Conservation (phyloP, 208 protist genomes). For the Leishmania amazonensis region DNA sequence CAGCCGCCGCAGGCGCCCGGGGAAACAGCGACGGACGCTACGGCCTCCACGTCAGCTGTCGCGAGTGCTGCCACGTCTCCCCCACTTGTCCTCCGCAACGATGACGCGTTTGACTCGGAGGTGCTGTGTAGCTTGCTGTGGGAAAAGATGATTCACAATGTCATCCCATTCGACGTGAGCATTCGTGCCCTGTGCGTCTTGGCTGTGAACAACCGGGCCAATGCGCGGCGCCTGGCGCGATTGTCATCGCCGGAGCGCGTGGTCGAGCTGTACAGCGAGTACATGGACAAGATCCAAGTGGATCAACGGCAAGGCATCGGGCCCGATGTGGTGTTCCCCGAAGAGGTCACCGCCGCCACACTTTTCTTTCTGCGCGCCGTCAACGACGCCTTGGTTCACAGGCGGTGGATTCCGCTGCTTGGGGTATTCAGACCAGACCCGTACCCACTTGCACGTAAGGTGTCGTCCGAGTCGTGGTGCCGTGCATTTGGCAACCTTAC, state of each 20-base stretch:
- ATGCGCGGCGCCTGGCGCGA: constrained; percentile 49
- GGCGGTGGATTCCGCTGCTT: constrained; percentile 35
- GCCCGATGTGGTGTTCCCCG: constrained; percentile 26
- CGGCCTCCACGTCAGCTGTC: background rate
- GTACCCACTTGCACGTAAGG: constrained; percentile 40
- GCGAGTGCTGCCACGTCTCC: background rate
- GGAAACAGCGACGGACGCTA: background rate
- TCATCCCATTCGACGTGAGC: constrained; percentile 85
- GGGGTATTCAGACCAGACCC: constrained; percentile 26
- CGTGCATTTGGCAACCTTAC: constrained; percentile 27
- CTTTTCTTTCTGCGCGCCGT: constrained; percentile 59
- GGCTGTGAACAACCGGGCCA: constrained; percentile 45
- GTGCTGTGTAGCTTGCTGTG: constrained; percentile 61
- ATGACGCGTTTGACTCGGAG: constrained; percentile 52
- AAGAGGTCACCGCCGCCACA: constrained; percentile 65
- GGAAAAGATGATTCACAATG: constrained; percentile 67
- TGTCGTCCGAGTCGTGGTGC: constrained; percentile 62
- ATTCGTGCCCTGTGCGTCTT: constrained; percentile 74
- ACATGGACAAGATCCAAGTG: constrained; percentile 31
- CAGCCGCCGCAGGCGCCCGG: background rate
- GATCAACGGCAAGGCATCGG: constrained; percentile 3
- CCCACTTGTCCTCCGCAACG: constrained; percentile 20
- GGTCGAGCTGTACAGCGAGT: constrained; percentile 50
- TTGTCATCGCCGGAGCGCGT: constrained; percentile 37
- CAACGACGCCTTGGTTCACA: constrained; percentile 49